Evolutionary conservation across 306 rosid species (phyloP).

Genomic region (Ochetophila trinervis): DNA sequence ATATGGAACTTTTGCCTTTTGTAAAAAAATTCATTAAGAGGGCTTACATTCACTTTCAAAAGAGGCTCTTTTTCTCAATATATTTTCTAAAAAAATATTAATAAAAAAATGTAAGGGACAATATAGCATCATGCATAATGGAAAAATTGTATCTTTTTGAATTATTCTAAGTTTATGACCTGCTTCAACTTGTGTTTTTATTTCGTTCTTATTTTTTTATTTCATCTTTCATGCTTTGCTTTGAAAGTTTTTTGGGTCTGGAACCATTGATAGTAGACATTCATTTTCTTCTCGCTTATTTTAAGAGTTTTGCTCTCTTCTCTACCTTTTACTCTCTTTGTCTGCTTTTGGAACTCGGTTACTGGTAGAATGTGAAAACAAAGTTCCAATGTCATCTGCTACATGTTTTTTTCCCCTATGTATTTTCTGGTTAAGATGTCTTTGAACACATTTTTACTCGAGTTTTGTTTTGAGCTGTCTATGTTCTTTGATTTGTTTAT

Average conservation of each 20-base stretch:
- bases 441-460: not conserved
- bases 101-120: no score
- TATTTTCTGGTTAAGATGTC: conserved; percentile 3
- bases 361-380: not conserved
- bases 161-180: no score
- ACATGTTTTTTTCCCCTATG: not conserved
- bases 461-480: conserved; percentile 8
- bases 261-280: no score
- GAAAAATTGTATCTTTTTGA: not conserved
- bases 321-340: not conserved
- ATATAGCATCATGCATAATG: no score
- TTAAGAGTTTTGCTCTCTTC: not conserved
- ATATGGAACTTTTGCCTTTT: not conserved
- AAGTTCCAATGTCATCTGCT: conserved; percentile 12
- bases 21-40: not conserved
- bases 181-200: not conserved
- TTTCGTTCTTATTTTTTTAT: not conserved
- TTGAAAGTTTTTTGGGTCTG: no score
- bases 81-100: no score
- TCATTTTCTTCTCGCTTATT: not conserved
- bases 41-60: not conserved
- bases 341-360: conserved; percentile 4
- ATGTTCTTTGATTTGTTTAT: conserved; percentile 8
- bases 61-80: no score
- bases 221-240: not conserved